These are phyloP conservation scores for Ceratocystis eucalypticola DNA, from an alignment of 2,329 filamentous ascomycete genomes.

Conservation along the genomic window DNA sequence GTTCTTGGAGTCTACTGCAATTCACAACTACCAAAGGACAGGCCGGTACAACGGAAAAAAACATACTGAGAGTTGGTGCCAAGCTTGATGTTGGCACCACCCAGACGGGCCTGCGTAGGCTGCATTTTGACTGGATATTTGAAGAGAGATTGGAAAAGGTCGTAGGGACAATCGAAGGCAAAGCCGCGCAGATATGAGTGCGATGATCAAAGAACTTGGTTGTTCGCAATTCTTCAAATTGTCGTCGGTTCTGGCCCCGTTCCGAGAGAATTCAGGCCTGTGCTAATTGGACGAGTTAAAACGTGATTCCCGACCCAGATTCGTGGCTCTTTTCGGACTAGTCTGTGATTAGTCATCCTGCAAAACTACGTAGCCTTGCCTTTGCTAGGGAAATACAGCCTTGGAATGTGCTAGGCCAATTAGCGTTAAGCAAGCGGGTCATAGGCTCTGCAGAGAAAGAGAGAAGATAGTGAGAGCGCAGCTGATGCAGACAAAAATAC, in stretches of 20 bases:
- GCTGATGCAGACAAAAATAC: no score
- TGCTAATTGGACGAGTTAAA: slow-evolving; percentile 15
- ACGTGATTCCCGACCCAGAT: slow-evolving; percentile 15
- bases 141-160: not conserved
- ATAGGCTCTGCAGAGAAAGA: not conserved
- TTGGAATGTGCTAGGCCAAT: not conserved
- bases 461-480: not conserved
- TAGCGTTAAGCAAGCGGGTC: not conserved
- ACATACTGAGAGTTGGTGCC: slow-evolving; percentile 20
- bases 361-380: not conserved
- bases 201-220: not conserved
- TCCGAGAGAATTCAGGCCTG: slow-evolving; percentile 17
- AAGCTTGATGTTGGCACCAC: slow-evolving; percentile 22
- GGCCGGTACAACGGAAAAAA: not conserved
- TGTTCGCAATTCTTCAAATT: slow-evolving; percentile 7
- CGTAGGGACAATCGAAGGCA: not conserved
- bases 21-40: not conserved
- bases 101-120: slow-evolving; percentile 33
- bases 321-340: slow-evolving; percentile 10
- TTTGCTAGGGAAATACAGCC: not conserved
- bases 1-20: no score
- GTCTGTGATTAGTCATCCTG: slow-evolving; percentile 7
- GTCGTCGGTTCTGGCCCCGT: slow-evolving; percentile 3
- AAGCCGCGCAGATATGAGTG: not conserved
- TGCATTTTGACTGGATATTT: slow-evolving; percentile 29